These are phyloP conservation scores for Spergularia azorica DNA, from an alignment of 179 eudicot species.

Conservation along the genomic window DNA sequence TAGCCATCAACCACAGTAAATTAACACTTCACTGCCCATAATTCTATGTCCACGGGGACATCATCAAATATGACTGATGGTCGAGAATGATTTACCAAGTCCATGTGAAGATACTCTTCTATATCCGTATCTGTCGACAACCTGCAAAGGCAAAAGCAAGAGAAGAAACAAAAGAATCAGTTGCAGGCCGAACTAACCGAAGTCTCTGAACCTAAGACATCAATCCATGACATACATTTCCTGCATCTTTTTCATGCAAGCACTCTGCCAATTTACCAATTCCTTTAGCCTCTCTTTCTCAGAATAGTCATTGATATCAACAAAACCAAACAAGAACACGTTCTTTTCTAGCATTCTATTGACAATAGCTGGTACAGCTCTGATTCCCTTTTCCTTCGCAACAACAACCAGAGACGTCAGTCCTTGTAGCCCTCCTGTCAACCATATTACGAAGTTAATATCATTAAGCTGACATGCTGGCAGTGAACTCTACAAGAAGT, in stretches of 20 bases:
- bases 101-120: slow-evolving; percentile 68
- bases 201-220: neutral
- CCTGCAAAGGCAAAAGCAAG: slow-evolving; percentile 38
- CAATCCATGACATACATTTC: slow-evolving; percentile 48
- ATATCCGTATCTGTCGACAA: slow-evolving; percentile 51
- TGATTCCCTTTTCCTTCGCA: slow-evolving; percentile 53
- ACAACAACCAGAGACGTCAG: slow-evolving; percentile 56
- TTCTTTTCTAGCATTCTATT: slow-evolving; percentile 71
- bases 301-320: slow-evolving; percentile 61
- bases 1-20: too few relatives aligned
- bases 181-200: slow-evolving; percentile 15
- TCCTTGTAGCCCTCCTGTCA: slow-evolving; percentile 61
- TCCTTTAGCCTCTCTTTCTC: slow-evolving; percentile 67
- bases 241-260: slow-evolving; percentile 56
- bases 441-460: slow-evolving; percentile 15
- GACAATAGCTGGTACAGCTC: slow-evolving; percentile 52
- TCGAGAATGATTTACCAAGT: slow-evolving; percentile 50
- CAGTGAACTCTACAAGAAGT: neutral
- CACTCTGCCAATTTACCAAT: slow-evolving; percentile 61
- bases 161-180: slow-evolving; percentile 12
- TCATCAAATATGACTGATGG: neutral
- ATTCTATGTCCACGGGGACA: neutral
- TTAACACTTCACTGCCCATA: too few relatives aligned
- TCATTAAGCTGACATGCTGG: neutral
- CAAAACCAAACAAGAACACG: slow-evolving; percentile 66